Percentiles rank a stretch among this genome's conserved stretches.
Evolutionary conservation across 306 rosid genomes (phyloP).

Genomic region (Acmispon strigosus): DNA sequence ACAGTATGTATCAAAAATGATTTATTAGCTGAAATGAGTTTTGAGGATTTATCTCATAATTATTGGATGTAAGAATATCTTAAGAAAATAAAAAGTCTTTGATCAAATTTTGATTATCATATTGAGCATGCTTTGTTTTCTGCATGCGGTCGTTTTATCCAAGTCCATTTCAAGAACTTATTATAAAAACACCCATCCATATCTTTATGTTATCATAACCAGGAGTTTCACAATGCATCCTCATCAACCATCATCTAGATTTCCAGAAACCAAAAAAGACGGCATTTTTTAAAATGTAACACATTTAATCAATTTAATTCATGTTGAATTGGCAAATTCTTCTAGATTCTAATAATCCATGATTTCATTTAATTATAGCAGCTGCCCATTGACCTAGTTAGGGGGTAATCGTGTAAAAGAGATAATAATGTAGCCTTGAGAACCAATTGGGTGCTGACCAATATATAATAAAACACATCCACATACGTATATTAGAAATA

Average conservation of each 20-base stretch:
- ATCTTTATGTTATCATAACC: not conserved
- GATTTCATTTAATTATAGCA: slow-evolving; percentile 7
- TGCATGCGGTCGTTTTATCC: not conserved
- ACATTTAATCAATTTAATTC: not conserved
- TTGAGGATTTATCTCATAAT: too few relatives aligned
- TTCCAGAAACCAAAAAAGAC: not conserved
- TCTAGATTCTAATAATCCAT: slow-evolving; percentile 25
- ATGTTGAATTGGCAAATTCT: slow-evolving; percentile 7
- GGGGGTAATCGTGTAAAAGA: not conserved
- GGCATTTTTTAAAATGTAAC: not conserved
- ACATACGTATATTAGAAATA: not conserved
- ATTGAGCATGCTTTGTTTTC: not conserved
- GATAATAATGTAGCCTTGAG: not conserved
- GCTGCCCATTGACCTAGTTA: slow-evolving; percentile 14
- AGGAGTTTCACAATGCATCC: not conserved
- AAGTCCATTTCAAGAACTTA: not conserved
- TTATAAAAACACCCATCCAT: not conserved
- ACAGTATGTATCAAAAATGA: too few relatives aligned
- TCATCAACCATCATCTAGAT: not conserved
- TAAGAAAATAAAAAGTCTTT: too few relatives aligned
- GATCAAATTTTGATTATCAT: not conserved
- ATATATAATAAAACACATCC: not conserved
- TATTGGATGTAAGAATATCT: too few relatives aligned
- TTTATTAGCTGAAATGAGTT: too few relatives aligned
- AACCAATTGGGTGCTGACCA: not conserved